Evolutionary conservation across 108 stramenopile species (phyloP).

Genomic region (Nitzschia putrida): DNA sequence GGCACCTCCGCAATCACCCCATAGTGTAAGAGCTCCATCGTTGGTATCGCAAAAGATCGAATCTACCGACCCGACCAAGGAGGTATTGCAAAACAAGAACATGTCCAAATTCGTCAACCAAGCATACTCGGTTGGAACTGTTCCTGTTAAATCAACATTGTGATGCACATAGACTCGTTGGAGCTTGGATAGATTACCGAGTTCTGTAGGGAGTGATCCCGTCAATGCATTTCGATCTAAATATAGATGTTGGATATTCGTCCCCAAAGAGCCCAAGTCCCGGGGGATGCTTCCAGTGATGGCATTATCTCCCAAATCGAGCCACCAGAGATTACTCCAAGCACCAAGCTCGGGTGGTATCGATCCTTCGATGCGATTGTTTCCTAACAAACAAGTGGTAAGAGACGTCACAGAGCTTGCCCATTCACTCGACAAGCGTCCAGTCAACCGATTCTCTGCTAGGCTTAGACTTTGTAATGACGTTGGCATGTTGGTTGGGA

Average conservation of each 20-base stretch:
- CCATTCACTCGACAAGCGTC: constrained; percentile 19
- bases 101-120: constrained; percentile 7
- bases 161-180: constrained; percentile 12
- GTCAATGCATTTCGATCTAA: constrained; percentile 12
- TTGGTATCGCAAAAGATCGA: background rate
- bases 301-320: constrained; percentile 11
- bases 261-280: background rate
- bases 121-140: constrained; percentile 35
- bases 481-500: background rate
- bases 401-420: constrained; percentile 2
- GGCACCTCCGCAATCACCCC: too few species aligned
- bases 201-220: constrained; percentile 10
- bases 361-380: background rate
- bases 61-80: constrained; percentile 1
- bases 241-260: constrained; percentile 25
- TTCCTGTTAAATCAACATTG: constrained; percentile 24
- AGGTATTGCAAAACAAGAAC: background rate
- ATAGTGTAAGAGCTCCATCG: too few species aligned
- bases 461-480: constrained; percentile 3
- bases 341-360: background rate
- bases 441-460: constrained; percentile 14
- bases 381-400: background rate
- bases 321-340: background rate
- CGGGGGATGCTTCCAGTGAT: constrained; percentile 1
- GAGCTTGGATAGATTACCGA: constrained; percentile 12